Conservation (phyloP, 1,139 yeast species). For the Diutina pseudorugosa region DNA sequence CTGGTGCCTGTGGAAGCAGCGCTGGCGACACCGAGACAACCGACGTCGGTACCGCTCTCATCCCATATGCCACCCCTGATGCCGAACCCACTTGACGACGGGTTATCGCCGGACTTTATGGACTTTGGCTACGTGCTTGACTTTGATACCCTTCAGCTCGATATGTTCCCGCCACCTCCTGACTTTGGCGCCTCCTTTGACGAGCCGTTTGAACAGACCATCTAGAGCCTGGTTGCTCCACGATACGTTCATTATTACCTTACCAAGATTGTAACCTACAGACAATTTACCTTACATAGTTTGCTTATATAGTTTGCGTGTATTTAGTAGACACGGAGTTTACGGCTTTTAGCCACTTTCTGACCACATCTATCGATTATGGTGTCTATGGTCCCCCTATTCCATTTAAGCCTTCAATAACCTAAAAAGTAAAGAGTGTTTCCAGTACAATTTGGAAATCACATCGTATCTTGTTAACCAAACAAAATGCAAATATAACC, state of each 20-base stretch:
- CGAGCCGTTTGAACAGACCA: conserved; percentile 1
- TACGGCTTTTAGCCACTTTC: no score
- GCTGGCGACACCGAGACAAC: not conserved
- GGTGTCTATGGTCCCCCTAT: no score
- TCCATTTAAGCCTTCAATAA: no score
- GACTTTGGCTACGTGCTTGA: conserved; percentile 3
- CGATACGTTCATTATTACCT: no score
- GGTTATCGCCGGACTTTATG: not conserved
- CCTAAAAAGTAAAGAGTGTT: no score
- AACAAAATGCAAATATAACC: no score
- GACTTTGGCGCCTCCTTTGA: not conserved
- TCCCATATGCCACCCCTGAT: not conserved
- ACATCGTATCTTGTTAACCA: no score
- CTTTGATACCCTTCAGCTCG: conserved; percentile 2
- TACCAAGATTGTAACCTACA: no score
- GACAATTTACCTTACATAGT: not conserved
- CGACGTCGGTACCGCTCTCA: not conserved
- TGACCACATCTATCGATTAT: no score
- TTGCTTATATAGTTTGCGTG: no score
- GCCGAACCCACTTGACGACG: not conserved
- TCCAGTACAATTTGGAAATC: no score
- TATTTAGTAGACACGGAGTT: no score
- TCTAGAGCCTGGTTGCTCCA: not conserved
- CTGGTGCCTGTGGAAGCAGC: not conserved
- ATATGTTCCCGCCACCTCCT: not conserved